Percentiles rank a stretch among this genome's conserved stretches.
These are phyloP conservation scores for Gaeumannomyces tritici DNA, from an alignment of 2,329 filamentous ascomycete genomes.

Conservation along the genomic window DNA sequence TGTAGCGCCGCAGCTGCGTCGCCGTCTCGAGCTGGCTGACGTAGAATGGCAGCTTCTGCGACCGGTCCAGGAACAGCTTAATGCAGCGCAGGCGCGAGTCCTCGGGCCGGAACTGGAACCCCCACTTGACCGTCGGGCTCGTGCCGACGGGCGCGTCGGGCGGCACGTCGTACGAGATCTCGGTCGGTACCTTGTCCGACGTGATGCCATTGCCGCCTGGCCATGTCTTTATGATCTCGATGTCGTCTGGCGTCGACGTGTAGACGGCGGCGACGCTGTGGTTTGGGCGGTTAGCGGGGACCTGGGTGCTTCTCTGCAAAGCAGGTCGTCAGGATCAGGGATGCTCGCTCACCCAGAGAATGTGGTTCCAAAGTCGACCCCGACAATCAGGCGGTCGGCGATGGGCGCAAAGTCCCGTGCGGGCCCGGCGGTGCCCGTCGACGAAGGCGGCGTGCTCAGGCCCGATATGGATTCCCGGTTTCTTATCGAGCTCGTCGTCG, in stretches of 20 bases:
- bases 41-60: constrained; percentile 73
- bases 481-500: constrained; percentile 24
- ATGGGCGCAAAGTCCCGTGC: constrained; percentile 39
- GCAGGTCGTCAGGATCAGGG: neutral
- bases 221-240: constrained; percentile 80
- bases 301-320: neutral
- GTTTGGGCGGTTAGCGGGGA: neutral
- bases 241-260: constrained; percentile 65
- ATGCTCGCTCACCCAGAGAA: constrained; percentile 61
- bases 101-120: constrained; percentile 73
- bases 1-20: constrained; percentile 62
- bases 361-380: constrained; percentile 78
- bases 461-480: constrained; percentile 43
- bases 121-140: constrained; percentile 57
- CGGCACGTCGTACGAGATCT: constrained; percentile 54
- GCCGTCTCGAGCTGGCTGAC: constrained; percentile 70
- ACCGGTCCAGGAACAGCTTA: constrained; percentile 74
- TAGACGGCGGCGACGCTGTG: constrained; percentile 61
- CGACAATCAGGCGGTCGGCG: constrained; percentile 62
- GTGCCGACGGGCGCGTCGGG: constrained; percentile 25
- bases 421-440: constrained; percentile 49
- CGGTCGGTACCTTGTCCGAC: constrained; percentile 79
- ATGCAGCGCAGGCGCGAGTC: constrained; percentile 70
- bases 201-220: constrained; percentile 77
- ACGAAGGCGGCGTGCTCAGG: constrained; percentile 40